phyloP scores from a whole-genome alignment of 176 grass and related monocot species.

The Leersia perrieri region DNA sequence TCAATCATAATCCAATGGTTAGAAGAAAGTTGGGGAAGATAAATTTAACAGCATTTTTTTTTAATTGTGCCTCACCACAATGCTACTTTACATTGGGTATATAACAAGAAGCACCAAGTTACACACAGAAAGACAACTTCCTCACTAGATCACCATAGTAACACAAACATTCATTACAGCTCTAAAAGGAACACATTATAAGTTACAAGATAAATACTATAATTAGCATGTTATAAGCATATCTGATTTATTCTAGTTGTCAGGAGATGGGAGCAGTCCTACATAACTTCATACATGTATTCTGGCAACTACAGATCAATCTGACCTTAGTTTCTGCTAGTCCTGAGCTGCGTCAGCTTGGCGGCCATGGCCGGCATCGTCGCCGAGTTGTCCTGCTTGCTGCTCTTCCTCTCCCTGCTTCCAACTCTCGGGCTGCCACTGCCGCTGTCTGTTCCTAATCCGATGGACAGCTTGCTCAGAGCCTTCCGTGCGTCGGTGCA shows the following conservation, averaged over 20 bases:
- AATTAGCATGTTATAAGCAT: neutral
- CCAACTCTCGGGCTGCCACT: slow-evolving; percentile 24
- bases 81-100: neutral
- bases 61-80: neutral
- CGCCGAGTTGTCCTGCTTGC: slow-evolving; percentile 23
- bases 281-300: neutral
- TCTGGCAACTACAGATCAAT: neutral
- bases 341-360: slow-evolving; percentile 42
- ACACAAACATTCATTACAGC: neutral
- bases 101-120: neutral
- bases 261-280: slow-evolving; percentile 11
- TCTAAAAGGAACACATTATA: neutral
- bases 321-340: slow-evolving; percentile 39
- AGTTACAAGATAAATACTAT: neutral
- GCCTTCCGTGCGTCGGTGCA: slow-evolving; percentile 53
- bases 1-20: too few species aligned
- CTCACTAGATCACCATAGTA: neutral
- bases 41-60: too few species aligned
- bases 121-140: neutral
- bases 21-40: too few species aligned
- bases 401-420: slow-evolving; percentile 25
- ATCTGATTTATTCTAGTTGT: slow-evolving; percentile 13
- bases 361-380: neutral
- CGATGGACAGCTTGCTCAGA: slow-evolving; percentile 60
- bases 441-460: slow-evolving; percentile 23